Evolutionary conservation across 805 yeast species (phyloP).

Genomic region (Sugiyamaella boreocaroliniensis): DNA sequence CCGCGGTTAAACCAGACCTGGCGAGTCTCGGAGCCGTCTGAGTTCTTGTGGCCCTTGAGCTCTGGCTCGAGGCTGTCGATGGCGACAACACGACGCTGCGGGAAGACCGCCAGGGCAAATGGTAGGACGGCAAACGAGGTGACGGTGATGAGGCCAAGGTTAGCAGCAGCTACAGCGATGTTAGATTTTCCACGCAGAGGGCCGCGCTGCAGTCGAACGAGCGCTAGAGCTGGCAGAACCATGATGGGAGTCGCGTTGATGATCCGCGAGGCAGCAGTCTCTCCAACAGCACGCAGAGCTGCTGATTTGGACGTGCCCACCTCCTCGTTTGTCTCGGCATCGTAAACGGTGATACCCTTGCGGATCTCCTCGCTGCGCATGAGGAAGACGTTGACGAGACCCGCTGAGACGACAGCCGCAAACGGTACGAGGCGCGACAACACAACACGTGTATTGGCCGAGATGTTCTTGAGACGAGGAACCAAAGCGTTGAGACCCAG

Average conservation of each 20-base stretch:
- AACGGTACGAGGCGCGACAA: constrained; percentile 89
- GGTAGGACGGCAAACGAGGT: constrained; percentile 88
- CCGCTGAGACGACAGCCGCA: constrained; percentile 98
- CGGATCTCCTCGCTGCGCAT: constrained; percentile 94
- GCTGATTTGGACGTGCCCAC: constrained; percentile 75
- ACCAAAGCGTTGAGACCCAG: constrained; percentile 85
- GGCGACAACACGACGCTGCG: constrained; percentile 67
- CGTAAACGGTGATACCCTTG: constrained; percentile 39
- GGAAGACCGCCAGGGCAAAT: constrained; percentile 92
- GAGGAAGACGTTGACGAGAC: constrained; percentile 88
- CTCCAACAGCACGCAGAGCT: constrained; percentile 90
- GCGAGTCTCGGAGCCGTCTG: constrained; percentile 49
- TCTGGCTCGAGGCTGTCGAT: constrained; percentile 57
- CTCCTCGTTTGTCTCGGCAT: constrained; percentile 30
- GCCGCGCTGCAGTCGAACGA: constrained; percentile 70
- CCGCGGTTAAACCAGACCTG: constrained; percentile 89
- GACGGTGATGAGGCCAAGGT: constrained; percentile 74
- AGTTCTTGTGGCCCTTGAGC: constrained; percentile 54
- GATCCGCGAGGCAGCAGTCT: constrained; percentile 91
- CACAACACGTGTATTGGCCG: constrained; percentile 62
- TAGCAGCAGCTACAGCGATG: constrained; percentile 60
- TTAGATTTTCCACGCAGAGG: constrained; percentile 61
- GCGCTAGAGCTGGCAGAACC: constrained; percentile 88
- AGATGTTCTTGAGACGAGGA: constrained; percentile 69
- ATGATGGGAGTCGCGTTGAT: constrained; percentile 95